Base-by-base conservation (phyloP, 1,284 basidiomycete genomes). In the Phenoliferia sp. region DNA sequence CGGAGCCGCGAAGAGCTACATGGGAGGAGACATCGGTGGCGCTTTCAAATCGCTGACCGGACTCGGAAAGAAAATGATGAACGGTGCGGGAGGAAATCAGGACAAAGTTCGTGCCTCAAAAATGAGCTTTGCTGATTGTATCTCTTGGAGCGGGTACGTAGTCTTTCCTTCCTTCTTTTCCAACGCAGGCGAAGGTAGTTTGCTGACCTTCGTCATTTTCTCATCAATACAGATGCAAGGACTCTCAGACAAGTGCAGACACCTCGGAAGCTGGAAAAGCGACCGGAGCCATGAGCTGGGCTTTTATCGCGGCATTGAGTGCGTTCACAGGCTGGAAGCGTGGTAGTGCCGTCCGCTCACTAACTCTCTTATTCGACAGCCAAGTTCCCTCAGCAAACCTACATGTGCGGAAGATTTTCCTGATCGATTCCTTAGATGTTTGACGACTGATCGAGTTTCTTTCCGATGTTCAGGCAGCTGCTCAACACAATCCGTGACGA, bases 381-480 rank as follows among this genome's bases (percentile, higher is more conserved):
- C 31, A 65, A 69, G 65, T 65, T 62, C 76, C 84, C 85, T 16
- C 84, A 88, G 69, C 90, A 90, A 79, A 90, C 86, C 71, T 95
- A 94, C 75, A 85, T 88, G 76, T 70, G 7, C 31, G 63, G 39
- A 48, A 7, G 15, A 22, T 29, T 31, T 44, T 29, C 50, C n/a
- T 29, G 19, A 19, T 22, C 0, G 3, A n/a, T 5, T 7, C 9
- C 34, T 59, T 17, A 32, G 56, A 44, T 44, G 39, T 44, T 22
- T 44, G 39, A 34, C 56, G n/a, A n/a, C n/a, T 58, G 2, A 26
- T 32, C n/a, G 55, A 31, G 22, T 15, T n/a, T 57, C 39, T 44
- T 44, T n/a, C n/a, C n/a, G n/a, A n/a, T n/a, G 12, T 16, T 2
- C 56, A 70, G 69, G 19, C 70, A 72, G 58, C 60, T 72, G 2